phyloP scores from a whole-genome alignment of 371 early-diverging fungal species.

The Mortierella sp. region DNA sequence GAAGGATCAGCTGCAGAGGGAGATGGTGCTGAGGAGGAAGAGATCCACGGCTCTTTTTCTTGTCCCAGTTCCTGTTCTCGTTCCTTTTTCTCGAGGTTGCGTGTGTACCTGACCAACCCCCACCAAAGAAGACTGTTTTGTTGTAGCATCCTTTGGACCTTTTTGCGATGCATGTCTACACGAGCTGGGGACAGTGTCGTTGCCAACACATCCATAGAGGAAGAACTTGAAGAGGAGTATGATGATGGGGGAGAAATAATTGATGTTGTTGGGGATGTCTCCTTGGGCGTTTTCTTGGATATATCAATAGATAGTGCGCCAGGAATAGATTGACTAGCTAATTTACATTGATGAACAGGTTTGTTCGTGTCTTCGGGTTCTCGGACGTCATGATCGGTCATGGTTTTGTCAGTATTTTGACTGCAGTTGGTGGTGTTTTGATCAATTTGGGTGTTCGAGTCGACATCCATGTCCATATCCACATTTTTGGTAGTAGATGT shows the following conservation, averaged over 20 bases:
- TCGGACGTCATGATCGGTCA: not conserved
- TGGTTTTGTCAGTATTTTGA: not conserved
- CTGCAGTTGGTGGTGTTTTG: not conserved
- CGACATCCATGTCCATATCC: slow-evolving; percentile 38
- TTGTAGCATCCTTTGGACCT: slow-evolving; percentile 45
- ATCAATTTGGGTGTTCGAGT: not conserved
- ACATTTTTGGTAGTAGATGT: not conserved
- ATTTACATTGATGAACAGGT: not conserved
- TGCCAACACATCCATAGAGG: slow-evolving; percentile 38
- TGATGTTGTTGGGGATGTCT: slow-evolving; percentile 6
- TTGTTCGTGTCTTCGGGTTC: not conserved
- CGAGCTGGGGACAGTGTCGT: slow-evolving; percentile 31
- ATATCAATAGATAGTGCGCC: not conserved
- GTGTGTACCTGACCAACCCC: slow-evolving; percentile 54
- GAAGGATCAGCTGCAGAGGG: not conserved
- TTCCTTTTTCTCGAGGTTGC: slow-evolving; percentile 43
- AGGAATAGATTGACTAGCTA: not conserved
- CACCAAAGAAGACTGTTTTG: slow-evolving; percentile 55
- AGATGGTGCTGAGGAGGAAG: not conserved
- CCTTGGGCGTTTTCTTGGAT: not conserved
- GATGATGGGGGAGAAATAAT: slow-evolving; percentile 49
- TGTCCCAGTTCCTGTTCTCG: slow-evolving; percentile 38
- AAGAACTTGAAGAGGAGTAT: slow-evolving; percentile 36
- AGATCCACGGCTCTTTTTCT: slow-evolving; percentile 9
- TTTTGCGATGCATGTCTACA: slow-evolving; percentile 39